Conservation (phyloP, 2,329 filamentous ascomycete genomes). For the Aureobasidium lini region DNA sequence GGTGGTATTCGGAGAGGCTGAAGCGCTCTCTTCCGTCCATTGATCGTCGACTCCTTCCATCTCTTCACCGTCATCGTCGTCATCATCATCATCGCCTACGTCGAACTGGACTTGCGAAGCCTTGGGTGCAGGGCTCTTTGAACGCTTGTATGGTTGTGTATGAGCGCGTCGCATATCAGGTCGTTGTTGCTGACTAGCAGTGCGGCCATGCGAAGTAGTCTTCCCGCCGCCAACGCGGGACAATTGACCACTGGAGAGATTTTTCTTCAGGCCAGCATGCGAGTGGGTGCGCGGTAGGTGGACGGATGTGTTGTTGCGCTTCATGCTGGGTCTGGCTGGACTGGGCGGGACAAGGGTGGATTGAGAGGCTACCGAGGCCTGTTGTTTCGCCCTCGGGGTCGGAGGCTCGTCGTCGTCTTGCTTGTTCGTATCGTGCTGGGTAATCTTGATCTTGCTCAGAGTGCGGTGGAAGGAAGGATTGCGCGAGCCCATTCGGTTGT, state of each 20-base stretch:
- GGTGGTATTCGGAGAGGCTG: slow-evolving; percentile 18
- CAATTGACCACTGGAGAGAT: slow-evolving; percentile 35
- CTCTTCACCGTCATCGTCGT: slow-evolving; percentile 20
- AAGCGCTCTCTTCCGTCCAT: slow-evolving; percentile 20
- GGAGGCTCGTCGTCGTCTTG: slow-evolving; percentile 21
- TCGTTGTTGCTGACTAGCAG: slow-evolving; percentile 16
- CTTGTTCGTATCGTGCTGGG: slow-evolving; percentile 17
- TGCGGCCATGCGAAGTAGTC: slow-evolving; percentile 25
- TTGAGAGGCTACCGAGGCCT: not conserved
- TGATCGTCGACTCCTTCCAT: slow-evolving; percentile 19
- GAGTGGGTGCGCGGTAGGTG: slow-evolving; percentile 30
- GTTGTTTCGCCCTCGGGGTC: slow-evolving; percentile 7
- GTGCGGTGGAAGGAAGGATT: slow-evolving; percentile 36
- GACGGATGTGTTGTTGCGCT: slow-evolving; percentile 36
- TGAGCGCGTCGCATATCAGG: slow-evolving; percentile 13
- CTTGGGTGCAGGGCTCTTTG: slow-evolving; percentile 25
- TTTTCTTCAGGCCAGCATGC: slow-evolving; percentile 25
- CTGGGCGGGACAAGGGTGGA: slow-evolving; percentile 25
- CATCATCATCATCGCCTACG: slow-evolving; percentile 24
- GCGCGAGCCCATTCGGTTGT: slow-evolving; percentile 30
- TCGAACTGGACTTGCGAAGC: slow-evolving; percentile 35
- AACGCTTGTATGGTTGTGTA: slow-evolving; percentile 20
- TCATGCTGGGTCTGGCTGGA: slow-evolving; percentile 25
- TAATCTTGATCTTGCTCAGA: slow-evolving; percentile 33
- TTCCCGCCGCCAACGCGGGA: slow-evolving; percentile 29